Base-by-base conservation (phyloP, 108 stramenopile genomes). In the Cyclotella atomus region DNA sequence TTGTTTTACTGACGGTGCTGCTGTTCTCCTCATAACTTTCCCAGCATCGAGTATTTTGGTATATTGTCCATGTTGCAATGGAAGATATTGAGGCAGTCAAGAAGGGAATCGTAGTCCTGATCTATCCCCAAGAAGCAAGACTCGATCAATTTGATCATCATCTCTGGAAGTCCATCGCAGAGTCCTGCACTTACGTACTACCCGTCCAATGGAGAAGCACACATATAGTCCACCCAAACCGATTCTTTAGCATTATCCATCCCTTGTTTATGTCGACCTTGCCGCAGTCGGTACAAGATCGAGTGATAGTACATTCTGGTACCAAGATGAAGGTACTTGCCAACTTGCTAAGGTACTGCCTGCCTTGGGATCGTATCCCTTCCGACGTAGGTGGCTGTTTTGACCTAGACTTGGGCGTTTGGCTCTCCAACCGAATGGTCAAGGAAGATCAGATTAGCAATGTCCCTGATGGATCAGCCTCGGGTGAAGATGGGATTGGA, bases 301-400 rank as follows among this genome's bases (percentile, higher is more conserved):
- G 67, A 16, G 75, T 76, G 28, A 56, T 76, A 5, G 75, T 76
- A 5, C 75, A 76, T 32, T 76, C 75, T 20, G 75, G 75, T 8
- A 76, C 75, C 14, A 76, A 76, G 47, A 76, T 77, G 77, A 72
- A 77, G 62, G 77, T 77, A 15, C 43, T 77, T 23, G 71, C 71
- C 15, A 73, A 73, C 24, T 53, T 77, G 9, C 52, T 73, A 28
- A 47, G 71, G 29, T 77, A 72, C 27, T 72, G 77, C 21, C 77
- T 77, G 28, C 71, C 77, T 30, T 73, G 77, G 77, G 77, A 77
- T 14, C 56, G 64, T 17, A 73, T 77, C 34, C 77, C 77, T 17
- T 41, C 62, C 9, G 77, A 77, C 2, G 53, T 77, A 24, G 77
- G 77, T 5, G 77, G 77, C 23, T 72, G 71, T 41, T 49, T 77